Percentiles rank a stretch among this genome's conserved stretches.
Conservation (phyloP, 176 grass and related monocot genomes). For the Puccinellia tenuiflora region DNA sequence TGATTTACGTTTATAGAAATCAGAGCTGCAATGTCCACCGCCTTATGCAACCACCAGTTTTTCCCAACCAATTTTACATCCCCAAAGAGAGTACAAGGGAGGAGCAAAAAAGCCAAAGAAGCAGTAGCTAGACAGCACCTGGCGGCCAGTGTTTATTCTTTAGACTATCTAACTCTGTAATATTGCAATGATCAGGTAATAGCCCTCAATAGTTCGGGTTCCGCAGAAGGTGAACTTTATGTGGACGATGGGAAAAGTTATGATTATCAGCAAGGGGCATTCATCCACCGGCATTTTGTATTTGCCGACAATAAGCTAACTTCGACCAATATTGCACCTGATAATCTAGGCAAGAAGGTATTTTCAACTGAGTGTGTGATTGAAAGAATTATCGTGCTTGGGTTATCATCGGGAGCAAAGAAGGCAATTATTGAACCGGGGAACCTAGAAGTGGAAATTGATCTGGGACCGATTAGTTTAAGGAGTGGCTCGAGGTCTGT, state of each 20-base stretch:
- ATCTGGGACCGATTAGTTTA: slow-evolving; percentile 64
- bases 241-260: slow-evolving; percentile 90
- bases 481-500: slow-evolving; percentile 44
- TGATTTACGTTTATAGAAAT: no score
- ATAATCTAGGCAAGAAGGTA: slow-evolving; percentile 44
- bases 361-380: slow-evolving; percentile 63
- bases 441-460: slow-evolving; percentile 58
- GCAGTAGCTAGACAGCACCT: no score
- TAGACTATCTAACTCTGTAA: slow-evolving; percentile 4
- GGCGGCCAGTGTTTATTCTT: neutral
- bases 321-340: slow-evolving; percentile 43
- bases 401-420: slow-evolving; percentile 58
- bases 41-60: no score
- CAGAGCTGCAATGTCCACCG: no score
- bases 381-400: slow-evolving; percentile 81
- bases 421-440: slow-evolving; percentile 77
- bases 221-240: slow-evolving; percentile 92
- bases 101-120: no score
- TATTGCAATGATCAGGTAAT: slow-evolving; percentile 61
- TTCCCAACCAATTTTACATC: no score
- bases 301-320: slow-evolving; percentile 75
- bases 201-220: slow-evolving; percentile 70
- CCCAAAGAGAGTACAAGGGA: no score
- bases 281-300: slow-evolving; percentile 78
- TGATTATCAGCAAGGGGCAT: slow-evolving; percentile 77